A percentile compares a stretch with the other conserved stretches of the same genome.
Conservation (phyloP, 1,284 basidiomycete species). For the Ustilago sp. region DNA sequence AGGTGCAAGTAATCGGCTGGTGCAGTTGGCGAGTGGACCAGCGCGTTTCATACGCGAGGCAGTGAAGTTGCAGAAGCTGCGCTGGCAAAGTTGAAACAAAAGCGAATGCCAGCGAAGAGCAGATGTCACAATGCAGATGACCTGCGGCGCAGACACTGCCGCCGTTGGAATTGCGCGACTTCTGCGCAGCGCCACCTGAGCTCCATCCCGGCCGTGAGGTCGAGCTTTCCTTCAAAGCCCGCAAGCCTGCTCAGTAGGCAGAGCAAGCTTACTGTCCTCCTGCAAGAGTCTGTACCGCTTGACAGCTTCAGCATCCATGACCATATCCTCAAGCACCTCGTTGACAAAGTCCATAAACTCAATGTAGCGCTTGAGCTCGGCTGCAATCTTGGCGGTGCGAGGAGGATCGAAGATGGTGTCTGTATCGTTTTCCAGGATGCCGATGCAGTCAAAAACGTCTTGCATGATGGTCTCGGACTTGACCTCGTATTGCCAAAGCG, state of each 20-base stretch:
- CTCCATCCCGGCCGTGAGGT: conserved; percentile 7
- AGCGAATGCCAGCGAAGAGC: neutral
- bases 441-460: conserved; percentile 25
- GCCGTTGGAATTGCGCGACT: conserved; percentile 4
- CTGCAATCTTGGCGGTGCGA: conserved; percentile 9
- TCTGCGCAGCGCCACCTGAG: neutral
- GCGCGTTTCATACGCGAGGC: neutral
- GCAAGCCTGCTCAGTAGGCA: conserved; percentile 10
- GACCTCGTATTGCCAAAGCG: conserved; percentile 19
- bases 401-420: conserved; percentile 10
- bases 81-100: conserved; percentile 7
- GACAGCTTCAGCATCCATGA: conserved; percentile 18
- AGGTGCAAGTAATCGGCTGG: neutral
- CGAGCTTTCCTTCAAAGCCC: neutral
- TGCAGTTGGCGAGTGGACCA: neutral
- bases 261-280: conserved; percentile 10
- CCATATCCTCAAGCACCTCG: conserved; percentile 25
- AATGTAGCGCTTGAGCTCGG: conserved; percentile 17
- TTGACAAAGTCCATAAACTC: conserved; percentile 25
- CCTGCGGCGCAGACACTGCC: neutral
- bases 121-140: conserved; percentile 13
- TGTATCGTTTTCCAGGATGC: conserved; percentile 7
- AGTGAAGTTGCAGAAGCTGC: neutral
- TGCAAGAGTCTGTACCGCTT: conserved; percentile 11
- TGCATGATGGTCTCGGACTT: conserved; percentile 21